Conservation (phyloP, 768 basidiomycete genomes). For the Tricholoma bakamatsutake region DNA sequence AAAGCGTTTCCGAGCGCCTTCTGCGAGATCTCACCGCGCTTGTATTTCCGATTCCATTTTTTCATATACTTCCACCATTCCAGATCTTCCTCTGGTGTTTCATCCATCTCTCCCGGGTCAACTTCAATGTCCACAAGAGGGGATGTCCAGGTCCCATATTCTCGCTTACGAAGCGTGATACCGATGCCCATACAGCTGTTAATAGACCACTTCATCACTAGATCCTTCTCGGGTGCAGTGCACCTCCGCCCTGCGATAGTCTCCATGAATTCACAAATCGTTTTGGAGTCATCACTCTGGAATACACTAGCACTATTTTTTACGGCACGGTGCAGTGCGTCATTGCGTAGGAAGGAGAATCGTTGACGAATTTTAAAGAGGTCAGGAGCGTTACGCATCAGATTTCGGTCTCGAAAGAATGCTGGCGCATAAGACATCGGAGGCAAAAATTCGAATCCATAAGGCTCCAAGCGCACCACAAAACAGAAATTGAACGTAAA, state of each 20-base stretch:
- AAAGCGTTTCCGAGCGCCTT: neutral
- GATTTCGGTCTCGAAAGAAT: slow-evolving; percentile 17
- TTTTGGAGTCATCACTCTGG: slow-evolving; percentile 3
- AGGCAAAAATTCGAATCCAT: neutral
- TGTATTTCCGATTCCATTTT: slow-evolving; percentile 22
- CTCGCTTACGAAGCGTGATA: slow-evolving; percentile 8
- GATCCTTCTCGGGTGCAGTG: slow-evolving; percentile 15
- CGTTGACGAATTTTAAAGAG: slow-evolving; percentile 12
- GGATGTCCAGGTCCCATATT: slow-evolving; percentile 19
- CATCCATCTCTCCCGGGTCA: slow-evolving; percentile 21
- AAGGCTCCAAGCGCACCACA: slow-evolving; percentile 7
- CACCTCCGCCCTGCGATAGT: slow-evolving; percentile 20
- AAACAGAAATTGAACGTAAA: slow-evolving; percentile 34
- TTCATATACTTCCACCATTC: slow-evolving; percentile 21
- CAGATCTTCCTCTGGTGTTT: slow-evolving; percentile 9
- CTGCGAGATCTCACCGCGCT: slow-evolving; percentile 15
- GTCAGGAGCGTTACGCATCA: slow-evolving; percentile 8
- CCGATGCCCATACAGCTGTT: slow-evolving; percentile 7
- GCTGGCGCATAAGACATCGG: slow-evolving; percentile 17
- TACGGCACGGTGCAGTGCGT: slow-evolving; percentile 16
- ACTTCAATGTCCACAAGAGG: slow-evolving; percentile 17
- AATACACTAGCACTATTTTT: neutral
- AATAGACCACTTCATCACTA: slow-evolving; percentile 12
- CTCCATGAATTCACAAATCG: slow-evolving; percentile 24
- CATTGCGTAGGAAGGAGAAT: slow-evolving; percentile 26